phyloP scores from a whole-genome alignment of 1,284 basidiomycete genomes.

The Ceratobasidium sp. region DNA sequence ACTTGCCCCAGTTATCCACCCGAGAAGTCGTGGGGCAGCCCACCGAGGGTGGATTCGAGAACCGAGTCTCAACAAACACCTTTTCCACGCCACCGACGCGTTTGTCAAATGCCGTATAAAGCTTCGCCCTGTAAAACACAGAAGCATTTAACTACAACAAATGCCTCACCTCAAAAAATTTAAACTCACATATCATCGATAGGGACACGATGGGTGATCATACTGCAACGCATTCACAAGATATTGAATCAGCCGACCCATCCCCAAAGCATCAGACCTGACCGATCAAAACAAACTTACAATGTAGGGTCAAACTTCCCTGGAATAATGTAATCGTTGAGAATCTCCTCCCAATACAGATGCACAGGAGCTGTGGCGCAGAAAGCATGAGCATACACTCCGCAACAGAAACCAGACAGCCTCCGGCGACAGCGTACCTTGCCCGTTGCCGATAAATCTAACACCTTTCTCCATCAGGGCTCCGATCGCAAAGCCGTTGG shows the following conservation, averaged over 20 bases:
- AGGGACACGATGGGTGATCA: conserved; percentile 74
- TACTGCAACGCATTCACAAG: conserved; percentile 55
- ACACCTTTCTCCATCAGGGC: conserved; percentile 84
- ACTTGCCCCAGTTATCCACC: conserved; percentile 67
- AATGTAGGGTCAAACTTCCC: conserved; percentile 79
- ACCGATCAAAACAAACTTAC: conserved; percentile 58
- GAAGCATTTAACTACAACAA: not conserved
- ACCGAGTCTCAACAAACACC: conserved; percentile 72
- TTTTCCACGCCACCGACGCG: conserved; percentile 73
- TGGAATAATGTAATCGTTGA: conserved; percentile 72
- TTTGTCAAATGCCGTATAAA: conserved; percentile 73
- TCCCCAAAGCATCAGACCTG: not conserved
- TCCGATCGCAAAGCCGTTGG: conserved; percentile 79
- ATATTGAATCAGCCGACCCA: conserved; percentile 30
- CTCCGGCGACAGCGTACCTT: conserved; percentile 53
- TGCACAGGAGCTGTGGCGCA: conserved; percentile 72
- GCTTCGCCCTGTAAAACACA: conserved; percentile 60
- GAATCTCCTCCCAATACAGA: conserved; percentile 79
- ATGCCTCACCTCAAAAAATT: conserved; percentile 47
- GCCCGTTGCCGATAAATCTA: conserved; percentile 76
- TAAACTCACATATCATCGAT: conserved; percentile 69
- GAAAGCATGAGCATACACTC: conserved; percentile 31
- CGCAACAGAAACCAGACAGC: conserved; percentile 35
- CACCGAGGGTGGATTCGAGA: conserved; percentile 60
- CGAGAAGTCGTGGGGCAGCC: conserved; percentile 66